Base-by-base conservation (phyloP, 75 land plant species). In the Sequoia sempervirens region DNA sequence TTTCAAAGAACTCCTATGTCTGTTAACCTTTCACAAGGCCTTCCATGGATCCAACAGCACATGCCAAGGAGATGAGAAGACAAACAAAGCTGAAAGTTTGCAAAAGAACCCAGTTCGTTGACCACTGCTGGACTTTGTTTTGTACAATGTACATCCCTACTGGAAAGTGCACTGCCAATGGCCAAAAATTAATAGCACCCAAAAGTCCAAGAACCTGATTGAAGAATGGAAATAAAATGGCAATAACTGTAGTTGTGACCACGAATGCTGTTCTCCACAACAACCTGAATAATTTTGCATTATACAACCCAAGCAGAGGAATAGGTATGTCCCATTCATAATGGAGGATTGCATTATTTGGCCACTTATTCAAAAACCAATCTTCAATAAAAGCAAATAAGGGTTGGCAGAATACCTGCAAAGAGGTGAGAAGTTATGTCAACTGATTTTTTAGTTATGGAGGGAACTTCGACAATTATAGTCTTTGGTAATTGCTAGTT, bases 101-200 rank as follows among this genome's bases (percentile, higher is more conserved):
- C 26, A 96, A 86, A 36, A 84, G 15, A 18, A 93, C 40, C 96
- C 98, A 93, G 53, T 84, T 88, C 0, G 5, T 75, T 41, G 93
- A 89, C 97, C 97, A 97, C 3, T 80, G 5, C n/a, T 32, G 68
- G 56, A 93, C 82, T 69, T 91, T 88, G 32, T 54, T 85, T 84
- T 92, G 97, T 11, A 82, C 85, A 43, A 95, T 86, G 84, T 91
- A 87, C 96, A 97, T 94, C 83, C 91, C 89, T 17, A 97, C 93
- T 18, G 97, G 99, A 82, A 97, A 97, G 82, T 97, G 95, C 30
- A 95, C 92, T 28, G 96, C 90, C 83, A 97, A 79, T 2, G 99
- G 99, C 96, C 94, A 97, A 83, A 97, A 97, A 50, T 89, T 91
- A 45, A 92, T 41, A 66, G 94, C 98, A 12, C 99, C 99, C 54